phyloP scores from a whole-genome alignment of 2,329 filamentous ascomycete genomes.

The Nemania serpens region DNA sequence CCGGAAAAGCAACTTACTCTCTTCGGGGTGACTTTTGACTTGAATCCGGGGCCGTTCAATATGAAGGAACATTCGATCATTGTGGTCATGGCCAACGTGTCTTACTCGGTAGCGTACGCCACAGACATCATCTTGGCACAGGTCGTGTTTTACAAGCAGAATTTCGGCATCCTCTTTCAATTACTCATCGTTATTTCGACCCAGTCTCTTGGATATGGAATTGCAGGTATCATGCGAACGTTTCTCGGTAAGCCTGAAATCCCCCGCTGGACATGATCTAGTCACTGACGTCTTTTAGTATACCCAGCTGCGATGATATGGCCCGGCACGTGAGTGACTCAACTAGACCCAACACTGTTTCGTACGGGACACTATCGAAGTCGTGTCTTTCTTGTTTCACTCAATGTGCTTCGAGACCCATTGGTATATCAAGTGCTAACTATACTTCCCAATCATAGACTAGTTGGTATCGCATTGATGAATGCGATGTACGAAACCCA shows the following conservation, averaged over 20 bases:
- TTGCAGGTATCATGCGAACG: slow-evolving; percentile 69
- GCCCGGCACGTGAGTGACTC: slow-evolving; percentile 51
- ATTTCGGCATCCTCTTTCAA: slow-evolving; percentile 70
- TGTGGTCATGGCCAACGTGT: slow-evolving; percentile 72
- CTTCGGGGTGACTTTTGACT: slow-evolving; percentile 58
- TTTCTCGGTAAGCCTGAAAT: slow-evolving; percentile 56
- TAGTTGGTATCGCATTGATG: slow-evolving; percentile 70
- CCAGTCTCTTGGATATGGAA: slow-evolving; percentile 71
- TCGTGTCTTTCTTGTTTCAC: not conserved
- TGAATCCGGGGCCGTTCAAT: slow-evolving; percentile 73
- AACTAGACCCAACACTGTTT: not conserved
- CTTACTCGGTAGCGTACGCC: slow-evolving; percentile 71
- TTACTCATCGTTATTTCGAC: slow-evolving; percentile 69
- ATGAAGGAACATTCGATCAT: slow-evolving; percentile 73
- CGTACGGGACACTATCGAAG: not conserved
- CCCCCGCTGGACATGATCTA: not conserved
- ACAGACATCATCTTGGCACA: slow-evolving; percentile 76
- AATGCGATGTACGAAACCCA: slow-evolving; percentile 72
- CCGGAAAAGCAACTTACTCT: slow-evolving; percentile 55
- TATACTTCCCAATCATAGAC: slow-evolving; percentile 45
- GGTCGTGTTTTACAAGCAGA: slow-evolving; percentile 71
- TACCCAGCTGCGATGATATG: slow-evolving; percentile 76
- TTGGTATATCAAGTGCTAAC: slow-evolving; percentile 4
- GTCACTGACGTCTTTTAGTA: slow-evolving; percentile 45
- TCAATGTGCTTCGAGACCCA: not conserved